These are phyloP conservation scores for Barnettozyma pratensis DNA, from an alignment of 805 yeast genomes.

Conservation along the genomic window DNA sequence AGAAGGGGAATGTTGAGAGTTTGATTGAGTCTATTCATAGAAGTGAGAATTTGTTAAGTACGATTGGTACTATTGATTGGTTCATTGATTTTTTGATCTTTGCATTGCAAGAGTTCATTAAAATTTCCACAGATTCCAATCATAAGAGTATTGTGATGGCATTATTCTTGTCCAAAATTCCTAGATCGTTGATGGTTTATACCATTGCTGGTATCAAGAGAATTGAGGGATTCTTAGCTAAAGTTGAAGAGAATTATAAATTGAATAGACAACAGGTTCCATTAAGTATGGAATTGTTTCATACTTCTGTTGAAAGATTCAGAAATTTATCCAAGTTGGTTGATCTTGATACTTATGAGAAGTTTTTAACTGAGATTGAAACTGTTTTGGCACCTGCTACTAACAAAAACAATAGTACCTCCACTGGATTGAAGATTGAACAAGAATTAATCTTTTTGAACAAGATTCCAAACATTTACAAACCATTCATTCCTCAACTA, in stretches of 20 bases:
- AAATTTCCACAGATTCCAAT: slow-evolving; percentile 27
- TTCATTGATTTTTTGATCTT: slow-evolving; percentile 71
- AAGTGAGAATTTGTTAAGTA: slow-evolving; percentile 56
- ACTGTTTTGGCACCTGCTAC: slow-evolving; percentile 6
- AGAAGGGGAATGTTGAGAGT: slow-evolving; percentile 36
- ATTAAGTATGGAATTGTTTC: slow-evolving; percentile 50
- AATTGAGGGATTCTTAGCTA: slow-evolving; percentile 30
- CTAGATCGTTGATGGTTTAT: slow-evolving; percentile 60
- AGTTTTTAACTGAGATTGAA: slow-evolving; percentile 55
- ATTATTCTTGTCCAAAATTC: slow-evolving; percentile 60
- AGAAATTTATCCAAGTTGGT: slow-evolving; percentile 29
- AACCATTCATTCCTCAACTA: slow-evolving; percentile 26
- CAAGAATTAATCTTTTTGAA: slow-evolving; percentile 22
- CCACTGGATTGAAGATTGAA: slow-evolving; percentile 17
- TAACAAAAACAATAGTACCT: slow-evolving; percentile 6
- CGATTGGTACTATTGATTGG: slow-evolving; percentile 84
- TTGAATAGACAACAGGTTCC: slow-evolving; percentile 19
- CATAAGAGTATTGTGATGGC: slow-evolving; percentile 46
- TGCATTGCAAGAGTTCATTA: slow-evolving; percentile 66
- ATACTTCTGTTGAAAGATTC: slow-evolving; percentile 40
- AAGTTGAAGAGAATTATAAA: slow-evolving; percentile 18
- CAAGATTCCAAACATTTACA: slow-evolving; percentile 22
- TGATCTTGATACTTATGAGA: slow-evolving; percentile 50
- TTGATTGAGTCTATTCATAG: slow-evolving; percentile 50
- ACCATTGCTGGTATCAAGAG: slow-evolving; percentile 63